Base-by-base conservation (phyloP, 257 asterid species). In the Gentiana straminea region DNA sequence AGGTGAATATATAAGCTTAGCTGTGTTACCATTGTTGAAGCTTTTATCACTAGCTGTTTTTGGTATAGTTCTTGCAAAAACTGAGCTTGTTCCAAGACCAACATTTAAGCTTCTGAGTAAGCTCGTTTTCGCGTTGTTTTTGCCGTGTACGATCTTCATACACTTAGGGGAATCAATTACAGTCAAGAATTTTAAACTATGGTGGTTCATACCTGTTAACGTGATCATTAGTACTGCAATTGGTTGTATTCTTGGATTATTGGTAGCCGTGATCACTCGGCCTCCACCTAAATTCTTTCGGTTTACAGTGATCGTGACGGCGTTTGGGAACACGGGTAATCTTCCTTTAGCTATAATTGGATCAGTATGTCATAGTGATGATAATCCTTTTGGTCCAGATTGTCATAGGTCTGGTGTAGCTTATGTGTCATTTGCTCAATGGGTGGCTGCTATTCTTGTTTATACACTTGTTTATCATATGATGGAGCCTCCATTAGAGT, bases 181-280 rank as follows among this genome's bases (percentile, higher is more conserved):
- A 35, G 49, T 81, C 6, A 48, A 77, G 71, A 91, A 87, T 67
- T 84, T 91, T 59, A 34, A 47, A 2, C 66, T 58, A 0, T 91
- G 97, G 98, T 91, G 98, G 98, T 91, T 91, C 67, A 80, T 91
- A 55, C 97, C 98, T 2, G 90, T 79, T 43, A 91, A 91, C 63
- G 98, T 91, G 54, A 66, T 91, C 64, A 62, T 91, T 12, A 85
- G 97, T 55, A 85, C 96, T 38, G 78, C 69, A 8, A 76, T 84
- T 5, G 98, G 98, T 47, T 84, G 98, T 68, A 24, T 84, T 2
- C 55, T 91, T 74, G 98, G 98, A 5, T 66, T 70, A 49, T 37
- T 88, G 48, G 98, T 87, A 36, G 83, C 96, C 0, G 64, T 66
- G 8, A 68, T 91, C 34, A 87, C 95, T 65, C 72, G 79, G 51